Base-by-base conservation (phyloP, 2,329 filamentous ascomycete genomes). In the Elsinoe fawcettii region DNA sequence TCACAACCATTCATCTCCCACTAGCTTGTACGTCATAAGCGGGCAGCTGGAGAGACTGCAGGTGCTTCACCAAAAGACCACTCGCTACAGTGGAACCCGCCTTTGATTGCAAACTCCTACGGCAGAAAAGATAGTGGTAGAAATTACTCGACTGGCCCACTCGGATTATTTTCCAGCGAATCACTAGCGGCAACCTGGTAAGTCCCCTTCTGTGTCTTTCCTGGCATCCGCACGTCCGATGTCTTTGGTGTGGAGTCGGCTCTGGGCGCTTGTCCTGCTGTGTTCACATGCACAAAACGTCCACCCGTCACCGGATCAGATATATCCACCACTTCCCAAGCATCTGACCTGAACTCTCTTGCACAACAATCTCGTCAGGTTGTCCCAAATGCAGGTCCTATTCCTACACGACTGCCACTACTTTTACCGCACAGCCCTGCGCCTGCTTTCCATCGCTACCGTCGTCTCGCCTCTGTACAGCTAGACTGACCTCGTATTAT, bases 391-490 rank as follows among this genome's bases (percentile, higher is more conserved):
- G 47, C 77, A 79, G 76, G 95, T 95, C 88, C 87, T 87, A 77
- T 95, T 78, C 73, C 77, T 88, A 58, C 86, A 93, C 79, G 87
- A 95, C 73, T 95, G 88, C 68, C 89, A 95, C 71, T 95, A 95
- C 75, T 95, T 95, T 75, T 93, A 88, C 77, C 88, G 88, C 78
- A 95, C 86, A 73, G 87, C 88, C 69, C 77, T 95, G 75, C 88
- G 88, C 78, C 85, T 90, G 69, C 77, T 95, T 66, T 92, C 87
- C 69, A 84, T 95, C 66, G 81, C 84, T 74, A 95, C 88, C 66
- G 81, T 77, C 67, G 82, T 95, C 72, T 89, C 86, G 63, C 85
- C 87, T 65, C 77, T 89, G 56, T 90, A 89, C 77, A 65, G 80
- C 79, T 73, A 89, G 77, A 79, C 66, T 70, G 62, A 73, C 64